Evolutionary conservation across 2,329 filamentous ascomycete genomes (phyloP).

Genomic region (Epichloe coenophiala): DNA sequence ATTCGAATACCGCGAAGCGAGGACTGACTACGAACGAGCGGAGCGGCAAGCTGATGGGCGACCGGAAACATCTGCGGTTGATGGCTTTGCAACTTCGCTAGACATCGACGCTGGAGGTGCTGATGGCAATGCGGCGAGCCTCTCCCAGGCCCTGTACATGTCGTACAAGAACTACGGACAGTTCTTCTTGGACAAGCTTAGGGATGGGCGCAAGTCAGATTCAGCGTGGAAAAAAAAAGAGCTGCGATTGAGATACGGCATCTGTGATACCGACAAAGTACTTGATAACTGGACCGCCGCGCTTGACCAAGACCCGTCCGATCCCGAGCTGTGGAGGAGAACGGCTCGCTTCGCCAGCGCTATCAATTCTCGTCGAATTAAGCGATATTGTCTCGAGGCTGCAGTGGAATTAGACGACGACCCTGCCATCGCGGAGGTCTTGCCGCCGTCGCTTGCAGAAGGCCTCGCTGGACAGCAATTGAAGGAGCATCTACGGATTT

Average conservation of each 20-base stretch:
- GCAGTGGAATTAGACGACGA: constrained; percentile 56
- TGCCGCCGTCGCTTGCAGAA: constrained; percentile 49
- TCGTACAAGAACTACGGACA: constrained; percentile 94
- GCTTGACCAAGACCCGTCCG: constrained; percentile 51
- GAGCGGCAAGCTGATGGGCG: constrained; percentile 40
- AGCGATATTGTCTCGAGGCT: constrained; percentile 50
- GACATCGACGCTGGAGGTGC: constrained; percentile 46
- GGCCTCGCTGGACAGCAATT: constrained; percentile 49
- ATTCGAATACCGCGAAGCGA: constrained; percentile 79
- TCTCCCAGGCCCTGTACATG: constrained; percentile 82
- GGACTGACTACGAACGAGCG: constrained; percentile 69
- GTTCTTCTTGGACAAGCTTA: constrained; percentile 60
- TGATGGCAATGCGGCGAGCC: constrained; percentile 64
- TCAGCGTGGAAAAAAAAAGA: constrained; percentile 29
- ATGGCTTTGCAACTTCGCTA: constrained; percentile 36
- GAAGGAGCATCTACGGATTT: constrained; percentile 37
- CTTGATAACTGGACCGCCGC: constrained; percentile 45
- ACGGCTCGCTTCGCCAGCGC: constrained; percentile 44
- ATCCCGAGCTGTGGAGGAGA: constrained; percentile 52
- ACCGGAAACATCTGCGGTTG: constrained; percentile 24
- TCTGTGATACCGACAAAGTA: constrained; percentile 28
- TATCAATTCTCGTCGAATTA: constrained; percentile 41
- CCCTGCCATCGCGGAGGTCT: constrained; percentile 46
- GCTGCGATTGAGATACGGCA: constrained; percentile 14
- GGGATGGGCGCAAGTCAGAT: constrained; percentile 29